Percentiles rank a stretch among this genome's conserved stretches.
phyloP scores from a whole-genome alignment of 495 filamentous ascomycete species.

The Pyronema omphalodes region DNA sequence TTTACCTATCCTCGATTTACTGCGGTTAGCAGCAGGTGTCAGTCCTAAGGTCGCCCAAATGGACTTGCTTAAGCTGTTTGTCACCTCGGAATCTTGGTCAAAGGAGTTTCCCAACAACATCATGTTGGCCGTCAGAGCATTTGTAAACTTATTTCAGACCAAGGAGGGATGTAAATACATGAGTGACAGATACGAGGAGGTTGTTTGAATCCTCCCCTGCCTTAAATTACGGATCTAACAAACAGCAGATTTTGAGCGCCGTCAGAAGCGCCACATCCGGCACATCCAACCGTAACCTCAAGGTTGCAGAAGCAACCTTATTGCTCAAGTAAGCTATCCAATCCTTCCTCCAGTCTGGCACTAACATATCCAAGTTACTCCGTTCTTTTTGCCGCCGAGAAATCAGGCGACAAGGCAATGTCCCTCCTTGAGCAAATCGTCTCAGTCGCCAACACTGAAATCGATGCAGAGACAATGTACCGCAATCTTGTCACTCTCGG shows the following conservation, averaged over 20 bases:
- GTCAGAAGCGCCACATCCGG: conserved; percentile 25
- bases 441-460: conserved; percentile 41
- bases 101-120: conserved; percentile 45
- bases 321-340: conserved; percentile 58
- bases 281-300: conserved; percentile 57
- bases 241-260: conserved; percentile 12
- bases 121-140: conserved; percentile 66
- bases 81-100: conserved; percentile 29
- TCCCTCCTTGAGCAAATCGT: conserved; percentile 44
- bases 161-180: conserved; percentile 40
- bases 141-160: conserved; percentile 78
- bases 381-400: conserved; percentile 22
- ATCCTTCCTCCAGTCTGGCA: neutral
- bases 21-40: conserved; percentile 57
- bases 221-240: conserved; percentile 1
- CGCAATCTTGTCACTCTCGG: conserved; percentile 67
- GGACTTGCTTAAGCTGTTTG: conserved; percentile 42
- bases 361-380: conserved; percentile 13
- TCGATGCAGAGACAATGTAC: conserved; percentile 67
- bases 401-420: conserved; percentile 38
- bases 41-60: conserved; percentile 38
- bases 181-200: conserved; percentile 12
- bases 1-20: conserved; percentile 67
- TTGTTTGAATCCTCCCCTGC: conserved; percentile 4
- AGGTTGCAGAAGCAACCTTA: conserved; percentile 62